Evolutionary conservation across 768 basidiomycete species (phyloP).

Genomic region (Xerocomus potaroensis): DNA sequence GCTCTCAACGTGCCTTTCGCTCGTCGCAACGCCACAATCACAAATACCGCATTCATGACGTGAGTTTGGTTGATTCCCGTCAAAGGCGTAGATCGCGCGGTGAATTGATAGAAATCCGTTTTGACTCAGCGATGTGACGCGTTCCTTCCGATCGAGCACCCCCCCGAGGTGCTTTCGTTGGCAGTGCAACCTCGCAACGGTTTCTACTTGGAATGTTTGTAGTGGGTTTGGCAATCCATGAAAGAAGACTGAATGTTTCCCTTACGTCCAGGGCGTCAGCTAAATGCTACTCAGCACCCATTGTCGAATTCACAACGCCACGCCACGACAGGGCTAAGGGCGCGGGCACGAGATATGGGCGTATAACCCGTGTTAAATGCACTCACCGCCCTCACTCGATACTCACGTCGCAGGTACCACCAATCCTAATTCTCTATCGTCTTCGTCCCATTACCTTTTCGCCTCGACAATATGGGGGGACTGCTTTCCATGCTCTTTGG

Average conservation of each 20-base stretch:
- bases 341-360: neutral
- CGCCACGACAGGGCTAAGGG: no score
- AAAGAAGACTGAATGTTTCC: neutral
- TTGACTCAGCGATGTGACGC: slow-evolving; percentile 2
- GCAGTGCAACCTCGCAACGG: neutral
- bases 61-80: neutral
- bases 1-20: no score
- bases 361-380: neutral
- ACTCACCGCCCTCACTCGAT: neutral
- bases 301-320: no score
- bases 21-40: neutral
- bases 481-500: slow-evolving; percentile 6
- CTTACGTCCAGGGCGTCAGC: neutral
- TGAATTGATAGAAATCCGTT: neutral
- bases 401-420: no score
- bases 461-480: slow-evolving; percentile 7
- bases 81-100: neutral
- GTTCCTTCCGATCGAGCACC: neutral
- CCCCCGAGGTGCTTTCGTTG: neutral
- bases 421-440: neutral
- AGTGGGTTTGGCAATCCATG: neutral
- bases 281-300: no score
- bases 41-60: no score
- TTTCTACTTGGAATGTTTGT: no score
- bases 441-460: neutral